These are phyloP conservation scores for Fermentozyma sake DNA, from an alignment of 1,139 yeast genomes.

Conservation along the genomic window DNA sequence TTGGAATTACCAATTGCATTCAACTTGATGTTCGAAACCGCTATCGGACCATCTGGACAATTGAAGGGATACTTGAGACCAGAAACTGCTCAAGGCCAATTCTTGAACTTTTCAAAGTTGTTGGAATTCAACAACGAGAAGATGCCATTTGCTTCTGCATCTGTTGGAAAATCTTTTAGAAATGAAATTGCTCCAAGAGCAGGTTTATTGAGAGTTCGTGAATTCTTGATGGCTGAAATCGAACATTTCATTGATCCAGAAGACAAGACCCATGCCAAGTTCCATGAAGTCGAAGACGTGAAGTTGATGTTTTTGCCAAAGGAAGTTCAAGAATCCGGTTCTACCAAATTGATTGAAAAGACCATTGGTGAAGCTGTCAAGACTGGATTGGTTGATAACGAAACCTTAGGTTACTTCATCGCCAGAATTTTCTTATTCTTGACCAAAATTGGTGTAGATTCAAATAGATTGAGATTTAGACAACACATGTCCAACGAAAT, in stretches of 20 bases:
- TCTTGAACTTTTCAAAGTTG: slow-evolving; percentile 88
- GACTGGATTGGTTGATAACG: slow-evolving; percentile 87
- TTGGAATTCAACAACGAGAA: slow-evolving; percentile 92
- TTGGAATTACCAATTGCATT: slow-evolving; percentile 91
- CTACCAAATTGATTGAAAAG: slow-evolving; percentile 58
- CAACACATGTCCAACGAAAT: slow-evolving; percentile 98
- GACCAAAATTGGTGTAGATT: slow-evolving; percentile 85
- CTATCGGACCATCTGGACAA: slow-evolving; percentile 97
- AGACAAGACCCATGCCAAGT: slow-evolving; percentile 77
- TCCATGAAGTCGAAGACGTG: slow-evolving; percentile 69
- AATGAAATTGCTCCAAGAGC: slow-evolving; percentile 98
- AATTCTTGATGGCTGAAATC: slow-evolving; percentile 98
- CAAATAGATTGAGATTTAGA: slow-evolving; percentile 83
- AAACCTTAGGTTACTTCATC: slow-evolving; percentile 94
- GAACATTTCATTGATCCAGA: slow-evolving; percentile 97
- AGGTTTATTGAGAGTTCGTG: slow-evolving; percentile 95
- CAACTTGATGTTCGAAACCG: slow-evolving; percentile 98
- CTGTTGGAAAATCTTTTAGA: slow-evolving; percentile 97
- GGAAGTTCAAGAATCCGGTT: slow-evolving; percentile 81
- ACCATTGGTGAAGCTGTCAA: slow-evolving; percentile 88
- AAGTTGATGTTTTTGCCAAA: slow-evolving; percentile 78
- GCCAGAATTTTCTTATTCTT: slow-evolving; percentile 88
- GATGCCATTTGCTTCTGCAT: slow-evolving; percentile 99
- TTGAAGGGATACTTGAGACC: slow-evolving; percentile 95
- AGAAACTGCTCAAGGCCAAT: slow-evolving; percentile 99